A percentile compares a stretch with the other conserved stretches of the same genome.
Evolutionary conservation across 1,139 yeast species (phyloP).

Genomic region (Zhuliangozyma parablackwelliae): DNA sequence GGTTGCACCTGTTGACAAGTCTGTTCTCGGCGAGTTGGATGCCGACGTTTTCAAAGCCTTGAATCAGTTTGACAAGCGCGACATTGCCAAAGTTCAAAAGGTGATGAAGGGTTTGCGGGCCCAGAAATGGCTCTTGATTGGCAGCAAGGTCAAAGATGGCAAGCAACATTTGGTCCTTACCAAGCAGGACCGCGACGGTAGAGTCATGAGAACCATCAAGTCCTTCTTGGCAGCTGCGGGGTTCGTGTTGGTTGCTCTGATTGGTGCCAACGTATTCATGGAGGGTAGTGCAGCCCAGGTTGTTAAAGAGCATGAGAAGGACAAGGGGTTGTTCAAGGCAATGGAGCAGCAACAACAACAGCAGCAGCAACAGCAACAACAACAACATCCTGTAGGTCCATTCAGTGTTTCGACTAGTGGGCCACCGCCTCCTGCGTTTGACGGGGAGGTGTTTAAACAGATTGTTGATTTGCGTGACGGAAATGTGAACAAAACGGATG

Average conservation of each 20-base stretch:
- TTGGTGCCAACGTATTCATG: slow-evolving; percentile 24
- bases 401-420: slow-evolving; percentile 1
- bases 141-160: slow-evolving; percentile 20
- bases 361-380: not conserved
- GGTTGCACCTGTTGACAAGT: slow-evolving; percentile 29
- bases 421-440: slow-evolving; percentile 1
- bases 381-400: slow-evolving; percentile 1
- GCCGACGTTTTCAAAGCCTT: slow-evolving; percentile 47
- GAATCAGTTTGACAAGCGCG: slow-evolving; percentile 30
- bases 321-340: not conserved
- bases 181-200: slow-evolving; percentile 10
- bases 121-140: slow-evolving; percentile 35
- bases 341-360: not conserved
- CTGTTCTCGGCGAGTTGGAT: slow-evolving; percentile 34
- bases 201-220: slow-evolving; percentile 17
- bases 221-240: slow-evolving; percentile 32
- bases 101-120: slow-evolving; percentile 25
- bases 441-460: slow-evolving; percentile 1
- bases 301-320: slow-evolving; percentile 3
- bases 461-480: not conserved
- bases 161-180: slow-evolving; percentile 27
- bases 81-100: slow-evolving; percentile 16
- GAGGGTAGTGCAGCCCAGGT: slow-evolving; percentile 11
- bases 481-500: no score
- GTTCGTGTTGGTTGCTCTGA: slow-evolving; percentile 24